Percentiles rank a stretch among this genome's conserved stretches.
phyloP scores from a whole-genome alignment of 345 rosid genomes.

The Eucalyptus curtisii region DNA sequence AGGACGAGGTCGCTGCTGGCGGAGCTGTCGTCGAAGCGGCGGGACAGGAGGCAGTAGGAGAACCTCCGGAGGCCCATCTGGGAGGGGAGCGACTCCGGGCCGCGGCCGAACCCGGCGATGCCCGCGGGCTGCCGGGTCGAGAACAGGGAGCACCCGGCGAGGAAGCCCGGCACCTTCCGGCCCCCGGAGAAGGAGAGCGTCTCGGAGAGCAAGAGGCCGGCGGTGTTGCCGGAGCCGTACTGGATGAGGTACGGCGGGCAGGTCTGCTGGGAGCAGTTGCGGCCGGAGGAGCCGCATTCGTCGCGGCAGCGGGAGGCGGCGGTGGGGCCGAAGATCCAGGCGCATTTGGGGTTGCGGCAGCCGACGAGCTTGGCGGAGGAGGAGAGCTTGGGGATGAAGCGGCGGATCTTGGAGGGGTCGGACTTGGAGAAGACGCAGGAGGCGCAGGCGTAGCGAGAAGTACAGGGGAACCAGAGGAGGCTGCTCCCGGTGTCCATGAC shows the following conservation, averaged over 20 bases:
- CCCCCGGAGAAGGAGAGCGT: constrained; percentile 26
- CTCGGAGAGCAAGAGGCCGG: constrained; percentile 55
- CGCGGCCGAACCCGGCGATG: constrained; percentile 83
- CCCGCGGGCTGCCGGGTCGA: constrained; percentile 87
- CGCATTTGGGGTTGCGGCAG: constrained; percentile 59
- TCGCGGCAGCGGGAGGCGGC: constrained; percentile 19
- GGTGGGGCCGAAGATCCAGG: constrained; percentile 34
- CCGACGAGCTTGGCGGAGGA: constrained; percentile 46
- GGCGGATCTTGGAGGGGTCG: constrained; percentile 20
- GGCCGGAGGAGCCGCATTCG: constrained; percentile 1
- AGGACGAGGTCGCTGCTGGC: constrained; percentile 44
- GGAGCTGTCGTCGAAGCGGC: constrained; percentile 49
- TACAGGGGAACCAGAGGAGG: constrained; percentile 91
- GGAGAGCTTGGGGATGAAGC: constrained; percentile 45
- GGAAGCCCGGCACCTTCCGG: constrained; percentile 28
- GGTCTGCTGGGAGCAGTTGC: constrained; percentile 35
- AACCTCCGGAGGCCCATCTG: constrained; percentile 62
- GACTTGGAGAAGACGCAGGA: constrained; percentile 30
- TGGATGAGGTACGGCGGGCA: constrained; percentile 71
- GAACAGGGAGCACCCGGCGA: constrained; percentile 68
- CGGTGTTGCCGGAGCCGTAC: constrained; percentile 72
- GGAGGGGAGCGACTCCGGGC: constrained; percentile 50
- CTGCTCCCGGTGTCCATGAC: constrained; percentile 82
- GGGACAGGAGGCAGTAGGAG: constrained; percentile 72
- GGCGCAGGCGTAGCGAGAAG: constrained; percentile 50